Percentiles rank a stretch among this genome's conserved stretches.
phyloP scores from a whole-genome alignment of 768 basidiomycete species.

The Coprinopsis strossmayeri region DNA sequence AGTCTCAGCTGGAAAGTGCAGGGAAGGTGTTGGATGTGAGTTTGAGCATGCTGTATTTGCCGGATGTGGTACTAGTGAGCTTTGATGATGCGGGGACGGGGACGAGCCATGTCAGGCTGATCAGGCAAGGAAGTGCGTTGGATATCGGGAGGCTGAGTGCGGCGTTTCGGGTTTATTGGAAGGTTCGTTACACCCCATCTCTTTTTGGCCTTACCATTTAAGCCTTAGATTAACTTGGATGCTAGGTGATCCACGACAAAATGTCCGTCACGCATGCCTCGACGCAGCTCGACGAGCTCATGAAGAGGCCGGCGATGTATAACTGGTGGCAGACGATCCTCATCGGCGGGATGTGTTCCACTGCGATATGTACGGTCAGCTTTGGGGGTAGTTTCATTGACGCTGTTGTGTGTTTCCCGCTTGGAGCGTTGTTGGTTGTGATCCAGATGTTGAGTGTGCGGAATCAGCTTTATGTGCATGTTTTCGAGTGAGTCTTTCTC shows the following conservation, averaged over 20 bases:
- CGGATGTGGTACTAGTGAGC: slow-evolving; percentile 70
- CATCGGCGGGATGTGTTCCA: slow-evolving; percentile 73
- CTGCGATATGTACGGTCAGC: slow-evolving; percentile 64
- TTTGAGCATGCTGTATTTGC: slow-evolving; percentile 65
- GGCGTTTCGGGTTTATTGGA: slow-evolving; percentile 70
- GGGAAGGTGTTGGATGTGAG: slow-evolving; percentile 72
- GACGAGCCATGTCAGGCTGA: slow-evolving; percentile 76
- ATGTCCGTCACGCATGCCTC: slow-evolving; percentile 71
- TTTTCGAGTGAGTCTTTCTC: slow-evolving; percentile 55
- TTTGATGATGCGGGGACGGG: slow-evolving; percentile 79
- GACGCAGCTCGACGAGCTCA: slow-evolving; percentile 60
- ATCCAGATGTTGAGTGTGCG: slow-evolving; percentile 67
- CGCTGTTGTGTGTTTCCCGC: slow-evolving; percentile 61
- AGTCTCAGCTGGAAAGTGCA: slow-evolving; percentile 74
- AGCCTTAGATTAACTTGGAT: no score
- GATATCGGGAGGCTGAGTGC: slow-evolving; percentile 74
- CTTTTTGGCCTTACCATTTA: background rate
- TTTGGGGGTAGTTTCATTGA: slow-evolving; percentile 80
- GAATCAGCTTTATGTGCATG: slow-evolving; percentile 74
- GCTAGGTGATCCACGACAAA: slow-evolving; percentile 79
- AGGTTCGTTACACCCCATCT: slow-evolving; percentile 29
- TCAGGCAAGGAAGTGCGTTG: slow-evolving; percentile 62
- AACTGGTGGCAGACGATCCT: slow-evolving; percentile 53
- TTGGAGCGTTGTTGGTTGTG: slow-evolving; percentile 67
- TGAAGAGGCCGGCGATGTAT: slow-evolving; percentile 61